phyloP scores from a whole-genome alignment of 2,329 filamentous ascomycete genomes.

The Byssoonygena ceratinophila region DNA sequence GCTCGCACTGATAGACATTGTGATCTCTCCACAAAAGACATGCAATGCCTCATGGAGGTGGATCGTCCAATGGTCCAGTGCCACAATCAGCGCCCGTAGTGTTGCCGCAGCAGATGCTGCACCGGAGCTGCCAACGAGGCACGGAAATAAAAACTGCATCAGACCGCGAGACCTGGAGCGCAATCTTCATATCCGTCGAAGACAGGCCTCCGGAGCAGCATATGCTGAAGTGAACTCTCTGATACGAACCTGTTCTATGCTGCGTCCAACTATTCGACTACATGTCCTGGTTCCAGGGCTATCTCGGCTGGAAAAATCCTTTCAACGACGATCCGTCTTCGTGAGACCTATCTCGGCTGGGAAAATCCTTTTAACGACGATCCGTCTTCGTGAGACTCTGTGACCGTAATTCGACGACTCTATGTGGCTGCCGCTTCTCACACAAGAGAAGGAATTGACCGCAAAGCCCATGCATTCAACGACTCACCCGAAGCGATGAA shows the following conservation, averaged over 20 bases:
- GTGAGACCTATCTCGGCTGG: neutral
- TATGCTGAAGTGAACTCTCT: conserved; percentile 20
- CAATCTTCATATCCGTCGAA: neutral
- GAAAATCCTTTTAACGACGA: neutral
- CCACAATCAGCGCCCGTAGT: conserved; percentile 71
- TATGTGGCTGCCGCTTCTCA: conserved; percentile 51
- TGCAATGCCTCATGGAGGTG: conserved; percentile 32
- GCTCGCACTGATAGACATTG: conserved; percentile 19
- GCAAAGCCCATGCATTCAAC: conserved; percentile 27
- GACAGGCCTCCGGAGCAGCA: conserved; percentile 13
- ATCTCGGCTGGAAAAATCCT: neutral
- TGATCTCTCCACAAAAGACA: conserved; percentile 23
- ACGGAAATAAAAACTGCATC: neutral
- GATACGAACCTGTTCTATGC: conserved; percentile 21
- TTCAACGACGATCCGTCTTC: neutral
- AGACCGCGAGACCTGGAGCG: neutral
- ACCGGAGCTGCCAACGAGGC: conserved; percentile 7
- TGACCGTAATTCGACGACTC: neutral
- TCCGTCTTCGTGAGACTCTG: neutral
- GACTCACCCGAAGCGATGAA: conserved; percentile 88
- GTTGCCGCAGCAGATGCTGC: conserved; percentile 42
- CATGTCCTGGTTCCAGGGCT: neutral
- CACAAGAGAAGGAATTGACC: conserved; percentile 18
- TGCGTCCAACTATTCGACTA: conserved; percentile 10
- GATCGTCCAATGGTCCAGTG: conserved; percentile 35